Conservation (phyloP, 345 rosid genomes). For the Aethionema arabicum region DNA sequence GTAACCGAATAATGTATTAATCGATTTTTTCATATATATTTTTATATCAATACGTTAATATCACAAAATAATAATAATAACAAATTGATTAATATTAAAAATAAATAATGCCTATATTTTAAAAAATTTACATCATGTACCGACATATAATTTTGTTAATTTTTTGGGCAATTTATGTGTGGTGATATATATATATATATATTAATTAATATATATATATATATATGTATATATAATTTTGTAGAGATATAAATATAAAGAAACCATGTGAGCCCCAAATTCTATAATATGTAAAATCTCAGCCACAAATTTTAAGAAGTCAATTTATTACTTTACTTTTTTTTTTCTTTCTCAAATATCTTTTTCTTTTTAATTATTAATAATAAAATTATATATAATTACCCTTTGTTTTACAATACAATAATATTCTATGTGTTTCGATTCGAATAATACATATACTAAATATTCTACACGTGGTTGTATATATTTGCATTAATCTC, state of each 20-base stretch:
- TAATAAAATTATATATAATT: background rate
- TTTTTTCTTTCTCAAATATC: background rate
- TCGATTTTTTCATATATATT: too few relatives aligned
- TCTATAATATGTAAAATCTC: constrained; percentile 12
- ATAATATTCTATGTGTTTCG: background rate
- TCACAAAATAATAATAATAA: too few relatives aligned
- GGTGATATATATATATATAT: too few relatives aligned
- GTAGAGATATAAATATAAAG: background rate
- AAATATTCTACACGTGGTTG: background rate
- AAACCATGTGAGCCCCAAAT: constrained; percentile 30
- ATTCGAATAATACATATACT: background rate
- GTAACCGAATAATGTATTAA: too few relatives aligned
- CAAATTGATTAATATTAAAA: too few relatives aligned
- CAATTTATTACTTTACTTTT: constrained; percentile 25
- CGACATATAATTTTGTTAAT: too few relatives aligned
- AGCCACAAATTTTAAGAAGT: constrained; percentile 29
- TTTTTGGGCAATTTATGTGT: too few relatives aligned
- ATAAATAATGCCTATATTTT: too few relatives aligned
- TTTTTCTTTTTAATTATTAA: constrained; percentile 1
- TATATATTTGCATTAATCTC: background rate
- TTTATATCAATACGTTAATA: too few relatives aligned
- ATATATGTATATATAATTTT: too few relatives aligned
- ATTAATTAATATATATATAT: too few relatives aligned
- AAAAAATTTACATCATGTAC: too few relatives aligned
- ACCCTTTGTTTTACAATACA: background rate